These are phyloP conservation scores for Ziziphus jujuba DNA, from an alignment of 306 rosid genomes.

Conservation along the genomic window DNA sequence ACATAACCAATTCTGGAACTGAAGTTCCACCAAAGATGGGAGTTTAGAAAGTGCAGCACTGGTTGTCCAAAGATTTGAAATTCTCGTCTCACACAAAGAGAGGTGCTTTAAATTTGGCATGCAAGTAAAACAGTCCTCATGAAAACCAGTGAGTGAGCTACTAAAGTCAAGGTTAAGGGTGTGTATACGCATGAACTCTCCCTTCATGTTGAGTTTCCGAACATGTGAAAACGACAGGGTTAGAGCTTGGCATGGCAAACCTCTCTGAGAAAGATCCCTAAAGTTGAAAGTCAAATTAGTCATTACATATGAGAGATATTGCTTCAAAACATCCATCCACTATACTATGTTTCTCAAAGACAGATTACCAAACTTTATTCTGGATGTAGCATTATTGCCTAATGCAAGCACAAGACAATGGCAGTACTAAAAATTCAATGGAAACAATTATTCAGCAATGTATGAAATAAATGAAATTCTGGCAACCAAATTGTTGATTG, in stretches of 20 bases:
- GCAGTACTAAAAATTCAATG: conserved; percentile 2
- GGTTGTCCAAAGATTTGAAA: conserved; percentile 88
- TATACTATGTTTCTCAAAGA: conserved; percentile 25
- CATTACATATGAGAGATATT: conserved; percentile 8
- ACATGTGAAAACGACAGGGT: conserved; percentile 57
- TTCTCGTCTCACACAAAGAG: conserved; percentile 76
- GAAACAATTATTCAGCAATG: conserved; percentile 12
- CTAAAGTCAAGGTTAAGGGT: conserved; percentile 82
- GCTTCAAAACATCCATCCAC: conserved; percentile 15
- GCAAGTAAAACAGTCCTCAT: conserved; percentile 67
- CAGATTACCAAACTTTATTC: conserved; percentile 21
- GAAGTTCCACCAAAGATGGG: conserved; percentile 72
- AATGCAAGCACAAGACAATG: conserved; percentile 2
- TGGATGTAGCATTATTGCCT: not conserved
- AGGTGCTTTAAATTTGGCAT: conserved; percentile 79
- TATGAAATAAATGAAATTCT: conserved; percentile 10
- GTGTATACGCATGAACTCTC: conserved; percentile 63
- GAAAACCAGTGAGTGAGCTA: conserved; percentile 58
- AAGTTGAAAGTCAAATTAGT: conserved; percentile 31
- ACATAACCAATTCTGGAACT: conserved; percentile 69
- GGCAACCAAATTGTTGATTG: conserved; percentile 7
- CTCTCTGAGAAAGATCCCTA: conserved; percentile 70
- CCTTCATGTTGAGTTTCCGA: conserved; percentile 69
- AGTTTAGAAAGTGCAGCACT: conserved; percentile 72
- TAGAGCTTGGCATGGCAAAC: conserved; percentile 76